Percentiles rank a stretch among this genome's conserved stretches.
These are phyloP conservation scores for Aspergillus tamarii DNA, from an alignment of 2,329 filamentous ascomycete species.

Conservation along the genomic window DNA sequence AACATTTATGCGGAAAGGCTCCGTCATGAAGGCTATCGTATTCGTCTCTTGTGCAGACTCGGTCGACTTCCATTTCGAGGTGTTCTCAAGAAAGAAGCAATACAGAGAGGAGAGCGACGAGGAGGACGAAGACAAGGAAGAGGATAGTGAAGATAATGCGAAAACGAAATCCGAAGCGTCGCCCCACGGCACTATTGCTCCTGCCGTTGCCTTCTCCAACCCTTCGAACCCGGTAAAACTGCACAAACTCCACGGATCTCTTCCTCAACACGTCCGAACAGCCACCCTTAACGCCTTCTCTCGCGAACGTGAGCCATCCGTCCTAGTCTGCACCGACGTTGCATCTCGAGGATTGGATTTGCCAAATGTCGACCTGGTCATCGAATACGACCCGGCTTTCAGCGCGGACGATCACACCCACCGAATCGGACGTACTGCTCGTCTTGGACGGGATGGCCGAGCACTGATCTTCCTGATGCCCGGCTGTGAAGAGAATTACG, in stretches of 20 bases:
- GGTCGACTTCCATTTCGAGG: conserved; percentile 92
- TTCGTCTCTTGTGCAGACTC: conserved; percentile 97
- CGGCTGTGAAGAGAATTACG: conserved; percentile 89
- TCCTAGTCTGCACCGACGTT: conserved; percentile 93
- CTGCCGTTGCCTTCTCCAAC: conserved; percentile 72
- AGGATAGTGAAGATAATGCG: conserved; percentile 28
- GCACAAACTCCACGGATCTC: conserved; percentile 87
- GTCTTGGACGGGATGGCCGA: conserved; percentile 84
- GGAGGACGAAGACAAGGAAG: conserved; percentile 26
- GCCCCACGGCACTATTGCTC: conserved; percentile 52
- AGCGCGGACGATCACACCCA: conserved; percentile 92
- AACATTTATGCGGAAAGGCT: conserved; percentile 83
- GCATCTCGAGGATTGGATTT: conserved; percentile 94
- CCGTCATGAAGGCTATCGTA: conserved; percentile 94
- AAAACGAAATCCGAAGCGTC: conserved; percentile 30
- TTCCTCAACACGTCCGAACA: conserved; percentile 84
- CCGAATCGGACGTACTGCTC: conserved; percentile 89
- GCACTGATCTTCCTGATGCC: conserved; percentile 89
- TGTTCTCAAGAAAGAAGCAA: conserved; percentile 61
- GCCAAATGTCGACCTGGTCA: conserved; percentile 88
- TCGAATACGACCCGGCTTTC: conserved; percentile 96
- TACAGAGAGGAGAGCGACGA: conserved; percentile 27
- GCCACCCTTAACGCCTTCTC: conserved; percentile 82
- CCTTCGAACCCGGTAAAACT: conserved; percentile 76
- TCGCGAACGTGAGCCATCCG: conserved; percentile 70